Percentiles rank a stretch among this genome's conserved stretches.
Conservation (phyloP, 371 early-diverging fungal species). For the Haplosporangium sp. region DNA sequence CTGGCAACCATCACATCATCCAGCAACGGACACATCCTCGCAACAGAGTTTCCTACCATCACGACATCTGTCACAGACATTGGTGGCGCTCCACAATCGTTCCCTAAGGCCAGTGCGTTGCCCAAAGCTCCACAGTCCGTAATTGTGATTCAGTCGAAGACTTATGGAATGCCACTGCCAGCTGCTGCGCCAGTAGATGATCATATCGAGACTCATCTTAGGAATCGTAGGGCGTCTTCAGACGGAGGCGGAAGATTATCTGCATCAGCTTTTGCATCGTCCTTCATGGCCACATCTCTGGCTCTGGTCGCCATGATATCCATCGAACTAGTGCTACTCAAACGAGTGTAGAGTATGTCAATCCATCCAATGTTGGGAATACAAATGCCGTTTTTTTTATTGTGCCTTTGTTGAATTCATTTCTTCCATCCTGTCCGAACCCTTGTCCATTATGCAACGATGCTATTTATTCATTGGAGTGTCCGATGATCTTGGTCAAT, state of each 20-base stretch:
- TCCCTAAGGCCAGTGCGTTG: slow-evolving; percentile 2
- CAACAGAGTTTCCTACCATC: slow-evolving; percentile 9
- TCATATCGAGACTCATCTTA: slow-evolving; percentile 33
- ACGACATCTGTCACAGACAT: slow-evolving; percentile 37
- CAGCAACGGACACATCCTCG: background rate
- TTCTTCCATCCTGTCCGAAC: background rate
- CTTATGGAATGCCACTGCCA: slow-evolving; percentile 38
- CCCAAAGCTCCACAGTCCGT: slow-evolving; percentile 41
- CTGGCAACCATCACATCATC: background rate
- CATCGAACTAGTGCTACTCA: background rate
- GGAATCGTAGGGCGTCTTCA: slow-evolving; percentile 21
- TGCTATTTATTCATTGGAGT: slow-evolving; percentile 64
- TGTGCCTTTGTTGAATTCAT: too few relatives aligned
- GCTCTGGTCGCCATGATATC: background rate
- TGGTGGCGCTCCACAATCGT: slow-evolving; percentile 12
- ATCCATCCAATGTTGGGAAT: too few relatives aligned
- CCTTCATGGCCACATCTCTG: too few relatives aligned
- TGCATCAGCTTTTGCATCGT: background rate
- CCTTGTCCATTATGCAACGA: background rate
- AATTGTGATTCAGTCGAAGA: slow-evolving; percentile 26
- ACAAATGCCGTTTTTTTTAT: too few relatives aligned
- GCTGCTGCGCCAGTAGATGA: slow-evolving; percentile 42
- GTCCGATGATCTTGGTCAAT: slow-evolving; percentile 76
- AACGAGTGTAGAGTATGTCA: too few relatives aligned
- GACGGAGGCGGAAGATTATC: slow-evolving; percentile 4